Evolutionary conservation across 2,329 filamentous ascomycete genomes (phyloP).

Genomic region (Phaeosphaeria sp.): DNA sequence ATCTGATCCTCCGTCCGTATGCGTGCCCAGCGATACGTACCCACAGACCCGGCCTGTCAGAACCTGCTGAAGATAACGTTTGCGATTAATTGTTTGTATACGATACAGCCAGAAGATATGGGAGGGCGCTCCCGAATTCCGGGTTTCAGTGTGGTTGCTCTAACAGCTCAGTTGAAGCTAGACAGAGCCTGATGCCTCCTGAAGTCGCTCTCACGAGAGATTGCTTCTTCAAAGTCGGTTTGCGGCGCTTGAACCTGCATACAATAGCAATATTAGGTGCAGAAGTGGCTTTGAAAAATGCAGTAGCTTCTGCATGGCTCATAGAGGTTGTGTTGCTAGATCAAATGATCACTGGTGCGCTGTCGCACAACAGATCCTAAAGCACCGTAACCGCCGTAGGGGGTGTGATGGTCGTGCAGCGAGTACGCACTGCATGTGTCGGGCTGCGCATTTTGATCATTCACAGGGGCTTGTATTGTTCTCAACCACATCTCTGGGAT

Average conservation of each 20-base stretch:
- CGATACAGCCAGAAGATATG: conserved; percentile 6
- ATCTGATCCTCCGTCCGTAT: conserved; percentile 5
- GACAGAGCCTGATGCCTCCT: background rate
- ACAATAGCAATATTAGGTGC: conserved; percentile 24
- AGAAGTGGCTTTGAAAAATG: conserved; percentile 29
- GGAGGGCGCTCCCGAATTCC: conserved; percentile 17
- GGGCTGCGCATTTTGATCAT: conserved; percentile 1
- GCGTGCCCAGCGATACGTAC: conserved; percentile 2
- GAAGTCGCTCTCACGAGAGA: background rate
- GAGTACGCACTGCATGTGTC: conserved; percentile 5
- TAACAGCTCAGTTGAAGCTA: conserved; percentile 7
- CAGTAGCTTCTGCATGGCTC: conserved; percentile 19
- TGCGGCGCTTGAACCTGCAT: conserved; percentile 3
- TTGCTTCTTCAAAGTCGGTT: background rate
- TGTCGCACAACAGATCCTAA: conserved; percentile 6
- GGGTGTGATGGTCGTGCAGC: conserved; percentile 20
- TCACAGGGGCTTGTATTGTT: conserved; percentile 5
- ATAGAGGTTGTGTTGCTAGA: conserved; percentile 7
- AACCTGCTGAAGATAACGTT: conserved; percentile 20
- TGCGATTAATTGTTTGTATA: conserved; percentile 22
- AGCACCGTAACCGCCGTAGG: conserved; percentile 9
- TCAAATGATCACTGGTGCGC: conserved; percentile 1
- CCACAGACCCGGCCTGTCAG: conserved; percentile 3
- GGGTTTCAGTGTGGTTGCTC: conserved; percentile 14
- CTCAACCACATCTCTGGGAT: conserved; percentile 10